Base-by-base conservation (phyloP, 2,329 filamentous ascomycete species). In the Aureobasidium pullulans region DNA sequence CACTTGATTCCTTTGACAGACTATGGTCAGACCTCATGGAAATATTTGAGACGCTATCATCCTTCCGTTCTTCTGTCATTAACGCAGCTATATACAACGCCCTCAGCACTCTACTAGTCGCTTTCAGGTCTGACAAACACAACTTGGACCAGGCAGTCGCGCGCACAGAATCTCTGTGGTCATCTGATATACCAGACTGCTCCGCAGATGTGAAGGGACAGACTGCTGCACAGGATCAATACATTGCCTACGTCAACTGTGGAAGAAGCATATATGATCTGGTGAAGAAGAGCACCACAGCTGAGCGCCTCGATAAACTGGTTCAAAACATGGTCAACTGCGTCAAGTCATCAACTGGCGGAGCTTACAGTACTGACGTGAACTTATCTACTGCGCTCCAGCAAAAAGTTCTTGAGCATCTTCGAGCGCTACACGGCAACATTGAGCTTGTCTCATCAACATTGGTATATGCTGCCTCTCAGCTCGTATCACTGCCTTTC, bases 201-300 rank as follows among this genome's bases (percentile, higher is more conserved):
- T 57, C 61, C 1, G 50, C 62, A 31, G 62, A 64, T 29, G 29
- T 44, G 7, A 48, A 46, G 16, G 61, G 62, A 15, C 61, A 64
- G 23, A 57, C 60, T 15, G 69, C 68, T 11, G 95, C 94, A 64
- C 90, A 96, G 69, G 86, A 86, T 60, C 91, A 89, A 10, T 81
- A 93, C n/a, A 76, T 89, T 32, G 88, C 91, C n/a, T 96, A 96
- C 74, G 82, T 94, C 1, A 81, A 85, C 23, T 81, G 88, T 1
- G 82, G 94, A 42, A 79, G 84, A 59, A 86, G 94, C 65, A 80
- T 97, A 1, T 96, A 96, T 68, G 82, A 84, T 0, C 80, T 96
- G 5, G 83, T 90, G 49, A 80, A 86, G 60, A 74, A 78, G 7
- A 81, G 84, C 15, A 75, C 96, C 19, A 81, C 81, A 9, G 76